phyloP scores from a whole-genome alignment of 306 rosid species.

The Sesbania bispinosa region DNA sequence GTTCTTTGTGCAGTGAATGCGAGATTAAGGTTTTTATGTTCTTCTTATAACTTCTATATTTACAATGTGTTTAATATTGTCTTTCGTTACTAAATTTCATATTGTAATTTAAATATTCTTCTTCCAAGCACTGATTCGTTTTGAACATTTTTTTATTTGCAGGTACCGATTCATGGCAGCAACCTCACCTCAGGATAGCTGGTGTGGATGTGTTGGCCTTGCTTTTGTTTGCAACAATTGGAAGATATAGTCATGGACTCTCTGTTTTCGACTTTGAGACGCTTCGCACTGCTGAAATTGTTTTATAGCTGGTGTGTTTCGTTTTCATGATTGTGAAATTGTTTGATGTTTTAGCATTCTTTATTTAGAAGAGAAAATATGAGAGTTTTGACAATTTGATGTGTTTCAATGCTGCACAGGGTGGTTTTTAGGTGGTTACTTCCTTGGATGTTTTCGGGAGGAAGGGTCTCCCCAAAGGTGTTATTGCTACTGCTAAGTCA shows the following conservation, averaged over 20 bases:
- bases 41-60: too few relatives aligned
- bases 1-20: too few relatives aligned
- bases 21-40: too few relatives aligned
- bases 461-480: conserved; percentile 72
- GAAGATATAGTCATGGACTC: conserved; percentile 85
- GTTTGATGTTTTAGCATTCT: background rate
- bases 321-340: background rate
- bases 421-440: conserved; percentile 92
- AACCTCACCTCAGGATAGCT: too few relatives aligned
- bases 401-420: conserved; percentile 43
- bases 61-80: too few relatives aligned
- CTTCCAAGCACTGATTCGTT: too few relatives aligned
- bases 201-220: conserved; percentile 89
- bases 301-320: conserved; percentile 75
- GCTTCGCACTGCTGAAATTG: conserved; percentile 83
- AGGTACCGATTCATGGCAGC: too few relatives aligned
- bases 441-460: conserved; percentile 84
- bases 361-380: background rate
- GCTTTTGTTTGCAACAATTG: conserved; percentile 79
- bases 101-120: too few relatives aligned
- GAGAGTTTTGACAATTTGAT: conserved; percentile 5
- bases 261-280: conserved; percentile 75
- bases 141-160: too few relatives aligned
- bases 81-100: too few relatives aligned
- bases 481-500: conserved; percentile 73